Base-by-base conservation (phyloP, 2,329 filamentous ascomycete species). In the Beauveria brongniartii region DNA sequence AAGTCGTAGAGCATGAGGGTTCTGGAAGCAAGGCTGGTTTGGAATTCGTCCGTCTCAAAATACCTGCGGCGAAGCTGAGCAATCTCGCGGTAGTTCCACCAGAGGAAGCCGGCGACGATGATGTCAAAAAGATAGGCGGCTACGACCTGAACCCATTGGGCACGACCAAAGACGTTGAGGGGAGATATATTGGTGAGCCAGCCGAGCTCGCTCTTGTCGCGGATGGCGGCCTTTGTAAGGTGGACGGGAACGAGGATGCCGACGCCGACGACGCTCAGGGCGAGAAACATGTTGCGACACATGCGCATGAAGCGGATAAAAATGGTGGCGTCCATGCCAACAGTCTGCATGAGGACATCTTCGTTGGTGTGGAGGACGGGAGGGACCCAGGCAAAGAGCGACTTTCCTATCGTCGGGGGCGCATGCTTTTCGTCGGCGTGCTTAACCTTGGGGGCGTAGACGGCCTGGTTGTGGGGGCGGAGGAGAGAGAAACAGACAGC, bases 361-460 rank as follows among this genome's bases (percentile, higher is more conserved):
- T 99, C 94, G 63, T 84, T 87, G 16, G 90, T 93, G 63, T 80
- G 84, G 74, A 92, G 80, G 37, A 99, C 77, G 0, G 93, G 92
- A 22, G 79, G 79, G 37, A 96, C 73, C 94, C 94, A 99, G 53
- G 91, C 87, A 71, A 96, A 92, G 10, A 93, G 78, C n/a, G 90
- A 89, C 70, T 89, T 95, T 61, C 89, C 90, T 68, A 97, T 82
- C 1, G 89, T 86, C 14, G 94, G 94, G 20, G 93, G 94, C 10
- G 90, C 85, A 77, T 96, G 92, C 74, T 89, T 91, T 67, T 91
- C 86, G 72, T 97, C 93, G 71, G 91, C 89, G 78, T 97, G 88
- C 72, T 96, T 96, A 54, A 95, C 80, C 72, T 95, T 93, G 46
- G 94, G 94, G 3, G 94, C 92, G 75, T 99, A 99, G 53, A 99